These are phyloP conservation scores for Cladorrhinum samala DNA, from an alignment of 495 filamentous ascomycete species.

Conservation along the genomic window DNA sequence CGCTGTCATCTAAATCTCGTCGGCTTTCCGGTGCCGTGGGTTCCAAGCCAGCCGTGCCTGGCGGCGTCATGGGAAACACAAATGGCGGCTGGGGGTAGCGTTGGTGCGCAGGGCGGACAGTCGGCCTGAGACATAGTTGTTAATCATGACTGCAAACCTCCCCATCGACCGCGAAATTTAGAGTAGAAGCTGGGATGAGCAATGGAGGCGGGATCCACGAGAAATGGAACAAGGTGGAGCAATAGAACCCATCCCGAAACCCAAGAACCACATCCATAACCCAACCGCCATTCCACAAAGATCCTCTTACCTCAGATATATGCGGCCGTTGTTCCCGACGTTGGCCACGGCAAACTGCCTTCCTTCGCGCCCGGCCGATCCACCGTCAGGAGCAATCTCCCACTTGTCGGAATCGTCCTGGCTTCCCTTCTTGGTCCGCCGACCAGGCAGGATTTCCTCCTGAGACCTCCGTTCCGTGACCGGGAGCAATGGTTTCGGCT, in stretches of 20 bases:
- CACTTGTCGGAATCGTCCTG: slow-evolving; percentile 36
- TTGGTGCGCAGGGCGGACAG: slow-evolving; percentile 50
- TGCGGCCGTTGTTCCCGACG: slow-evolving; percentile 86
- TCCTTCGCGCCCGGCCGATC: slow-evolving; percentile 51
- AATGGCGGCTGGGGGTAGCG: slow-evolving; percentile 55
- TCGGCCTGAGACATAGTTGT: slow-evolving; percentile 44
- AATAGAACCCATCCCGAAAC: background rate
- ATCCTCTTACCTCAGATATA: slow-evolving; percentile 75
- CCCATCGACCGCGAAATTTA: background rate
- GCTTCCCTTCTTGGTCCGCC: slow-evolving; percentile 24
- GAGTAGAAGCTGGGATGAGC: background rate
- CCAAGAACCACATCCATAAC: background rate
- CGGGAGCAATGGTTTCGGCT: slow-evolving; percentile 37
- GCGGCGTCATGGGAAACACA: slow-evolving; percentile 53
- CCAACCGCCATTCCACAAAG: background rate
- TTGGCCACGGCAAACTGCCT: slow-evolving; percentile 90
- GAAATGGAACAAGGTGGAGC: background rate
- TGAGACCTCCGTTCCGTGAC: slow-evolving; percentile 37
- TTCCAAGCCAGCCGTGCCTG: slow-evolving; percentile 50
- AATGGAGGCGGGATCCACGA: background rate
- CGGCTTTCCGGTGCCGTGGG: slow-evolving; percentile 31
- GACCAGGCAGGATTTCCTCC: slow-evolving; percentile 26
- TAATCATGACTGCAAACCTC: background rate
- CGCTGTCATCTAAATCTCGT: slow-evolving; percentile 31
- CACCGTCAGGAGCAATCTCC: slow-evolving; percentile 45